Conservation (phyloP, 371 early-diverging fungal species). For the Conidiobolus coronatus region DNA sequence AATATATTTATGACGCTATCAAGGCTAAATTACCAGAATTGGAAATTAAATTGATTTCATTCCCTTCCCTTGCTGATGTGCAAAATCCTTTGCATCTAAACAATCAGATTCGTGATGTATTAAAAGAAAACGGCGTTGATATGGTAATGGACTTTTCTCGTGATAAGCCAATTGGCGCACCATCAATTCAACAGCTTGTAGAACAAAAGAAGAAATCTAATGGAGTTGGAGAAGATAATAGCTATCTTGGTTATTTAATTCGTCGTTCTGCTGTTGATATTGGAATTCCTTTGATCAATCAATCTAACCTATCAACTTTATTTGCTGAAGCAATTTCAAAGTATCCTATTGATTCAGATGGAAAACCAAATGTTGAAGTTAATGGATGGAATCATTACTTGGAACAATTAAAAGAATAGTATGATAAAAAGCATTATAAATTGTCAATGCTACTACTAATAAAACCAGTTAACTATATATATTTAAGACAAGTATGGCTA, state of each 20-base stretch:
- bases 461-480: no score
- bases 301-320: constrained; percentile 49
- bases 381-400: no score
- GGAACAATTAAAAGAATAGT: no score
- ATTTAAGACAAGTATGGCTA: no score
- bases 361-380: no score
- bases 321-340: constrained; percentile 52
- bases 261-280: constrained; percentile 74
- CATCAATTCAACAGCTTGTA: neutral
- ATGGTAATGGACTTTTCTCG: constrained; percentile 1
- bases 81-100: neutral
- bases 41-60: neutral
- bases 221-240: neutral
- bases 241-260: constrained; percentile 10
- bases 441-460: no score
- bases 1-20: no score
- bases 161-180: neutral
- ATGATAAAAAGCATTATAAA: no score
- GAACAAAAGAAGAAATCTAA: neutral
- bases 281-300: constrained; percentile 68
- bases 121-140: neutral
- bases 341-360: neutral
- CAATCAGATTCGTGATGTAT: no score
- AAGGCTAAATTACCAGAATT: neutral
- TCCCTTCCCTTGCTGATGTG: neutral